These are phyloP conservation scores for Podospora pseudocomata DNA, from an alignment of 495 filamentous ascomycete genomes.

Conservation along the genomic window DNA sequence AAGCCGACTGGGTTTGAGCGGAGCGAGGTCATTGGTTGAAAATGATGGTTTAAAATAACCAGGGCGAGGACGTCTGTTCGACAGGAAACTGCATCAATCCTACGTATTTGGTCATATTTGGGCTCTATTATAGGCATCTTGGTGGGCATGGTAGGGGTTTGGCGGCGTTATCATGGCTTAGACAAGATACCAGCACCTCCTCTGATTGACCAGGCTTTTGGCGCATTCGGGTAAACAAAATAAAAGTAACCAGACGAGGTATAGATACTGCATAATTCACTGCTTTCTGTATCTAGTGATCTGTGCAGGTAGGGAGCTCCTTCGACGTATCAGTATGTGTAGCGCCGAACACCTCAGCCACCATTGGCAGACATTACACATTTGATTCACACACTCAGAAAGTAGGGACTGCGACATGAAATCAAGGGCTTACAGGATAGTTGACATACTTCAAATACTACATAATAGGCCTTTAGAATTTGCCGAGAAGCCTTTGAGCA, in stretches of 20 bases:
- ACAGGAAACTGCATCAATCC: neutral
- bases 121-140: neutral
- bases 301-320: neutral
- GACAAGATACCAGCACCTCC: conserved; percentile 1
- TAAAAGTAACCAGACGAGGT: neutral
- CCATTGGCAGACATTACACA: neutral
- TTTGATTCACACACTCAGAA: neutral
- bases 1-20: conserved; percentile 78
- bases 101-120: neutral
- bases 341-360: neutral
- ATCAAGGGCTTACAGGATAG: neutral
- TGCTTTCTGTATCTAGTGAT: neutral
- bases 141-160: neutral
- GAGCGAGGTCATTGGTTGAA: conserved; percentile 65
- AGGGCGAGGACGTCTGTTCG: neutral
- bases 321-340: neutral
- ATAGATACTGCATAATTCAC: neutral
- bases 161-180: neutral
- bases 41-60: neutral
- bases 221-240: neutral
- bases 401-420: too few relatives aligned
- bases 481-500: too few relatives aligned
- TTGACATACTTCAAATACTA: too few relatives aligned
- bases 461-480: too few relatives aligned
- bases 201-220: neutral